Evolutionary conservation across 2,329 filamentous ascomycete species (phyloP).

Genomic region (Trichophyton verrucosum): DNA sequence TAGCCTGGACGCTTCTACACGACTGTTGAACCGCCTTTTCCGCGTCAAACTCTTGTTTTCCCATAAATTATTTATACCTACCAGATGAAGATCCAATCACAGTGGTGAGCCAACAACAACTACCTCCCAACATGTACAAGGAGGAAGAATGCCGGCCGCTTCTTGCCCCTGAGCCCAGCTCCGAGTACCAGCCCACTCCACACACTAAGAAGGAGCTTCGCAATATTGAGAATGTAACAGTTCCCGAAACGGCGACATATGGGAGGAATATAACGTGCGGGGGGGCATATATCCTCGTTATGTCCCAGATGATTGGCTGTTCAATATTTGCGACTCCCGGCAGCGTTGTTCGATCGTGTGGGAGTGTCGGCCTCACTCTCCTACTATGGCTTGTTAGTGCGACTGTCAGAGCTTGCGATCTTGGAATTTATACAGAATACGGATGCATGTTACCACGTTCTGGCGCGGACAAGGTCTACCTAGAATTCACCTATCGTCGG

Average conservation of each 20-base stretch:
- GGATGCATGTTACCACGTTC: constrained; percentile 59
- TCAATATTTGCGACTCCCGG: constrained; percentile 63
- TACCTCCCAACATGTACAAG: background rate
- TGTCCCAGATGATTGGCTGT: constrained; percentile 56
- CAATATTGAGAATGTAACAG: constrained; percentile 43
- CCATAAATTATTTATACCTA: too few species aligned
- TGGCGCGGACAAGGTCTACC: constrained; percentile 57
- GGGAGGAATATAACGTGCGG: constrained; percentile 51
- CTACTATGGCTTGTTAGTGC: constrained; percentile 53
- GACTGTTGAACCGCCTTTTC: background rate
- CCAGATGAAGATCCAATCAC: background rate
- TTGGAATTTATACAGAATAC: constrained; percentile 53
- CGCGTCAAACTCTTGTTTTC: background rate
- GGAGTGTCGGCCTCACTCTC: constrained; percentile 53
- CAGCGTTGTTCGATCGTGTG: constrained; percentile 52
- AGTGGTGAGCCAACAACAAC: too few species aligned
- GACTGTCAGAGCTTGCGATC: constrained; percentile 47
- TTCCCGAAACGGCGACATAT: constrained; percentile 46
- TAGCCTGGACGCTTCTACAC: background rate
- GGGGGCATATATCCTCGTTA: constrained; percentile 54
- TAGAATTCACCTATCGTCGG: constrained; percentile 54
- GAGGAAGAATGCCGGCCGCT: background rate
- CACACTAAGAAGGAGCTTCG: background rate
- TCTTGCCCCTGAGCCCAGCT: background rate
- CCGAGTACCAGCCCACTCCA: background rate